These are phyloP conservation scores for Arbutus unedo DNA, from an alignment of 148 eudicot genomes.

Conservation along the genomic window DNA sequence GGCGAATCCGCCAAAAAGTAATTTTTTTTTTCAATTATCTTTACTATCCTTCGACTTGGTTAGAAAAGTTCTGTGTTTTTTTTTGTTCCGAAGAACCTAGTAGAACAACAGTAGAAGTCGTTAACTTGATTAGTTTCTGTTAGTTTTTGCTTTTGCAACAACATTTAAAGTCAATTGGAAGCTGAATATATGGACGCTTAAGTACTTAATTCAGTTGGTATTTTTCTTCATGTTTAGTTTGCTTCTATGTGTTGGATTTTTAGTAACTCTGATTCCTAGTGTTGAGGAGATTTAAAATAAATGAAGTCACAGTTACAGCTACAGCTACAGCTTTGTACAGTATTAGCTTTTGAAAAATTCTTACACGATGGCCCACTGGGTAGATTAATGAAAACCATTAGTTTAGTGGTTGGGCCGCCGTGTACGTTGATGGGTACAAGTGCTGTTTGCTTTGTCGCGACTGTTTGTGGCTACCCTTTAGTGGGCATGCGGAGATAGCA, in stretches of 20 bases:
- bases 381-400: background rate
- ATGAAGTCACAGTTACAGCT: background rate
- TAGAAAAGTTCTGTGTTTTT: background rate
- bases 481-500: background rate
- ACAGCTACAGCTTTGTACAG: background rate
- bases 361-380: background rate
- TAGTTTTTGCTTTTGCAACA: background rate
- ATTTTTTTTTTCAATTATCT: background rate
- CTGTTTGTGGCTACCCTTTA: background rate
- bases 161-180: background rate
- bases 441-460: background rate
- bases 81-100: background rate
- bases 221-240: background rate
- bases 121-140: background rate
- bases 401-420: background rate
- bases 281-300: background rate
- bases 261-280: background rate
- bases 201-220: background rate
- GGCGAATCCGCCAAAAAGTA: constrained; percentile 55
- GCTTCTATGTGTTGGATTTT: background rate
- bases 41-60: background rate
- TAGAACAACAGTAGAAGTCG: background rate
- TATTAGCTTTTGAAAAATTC: background rate
- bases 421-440: background rate
- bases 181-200: background rate